Conservation (phyloP, 2,329 filamentous ascomycete genomes). For the Botrytis elliptica region DNA sequence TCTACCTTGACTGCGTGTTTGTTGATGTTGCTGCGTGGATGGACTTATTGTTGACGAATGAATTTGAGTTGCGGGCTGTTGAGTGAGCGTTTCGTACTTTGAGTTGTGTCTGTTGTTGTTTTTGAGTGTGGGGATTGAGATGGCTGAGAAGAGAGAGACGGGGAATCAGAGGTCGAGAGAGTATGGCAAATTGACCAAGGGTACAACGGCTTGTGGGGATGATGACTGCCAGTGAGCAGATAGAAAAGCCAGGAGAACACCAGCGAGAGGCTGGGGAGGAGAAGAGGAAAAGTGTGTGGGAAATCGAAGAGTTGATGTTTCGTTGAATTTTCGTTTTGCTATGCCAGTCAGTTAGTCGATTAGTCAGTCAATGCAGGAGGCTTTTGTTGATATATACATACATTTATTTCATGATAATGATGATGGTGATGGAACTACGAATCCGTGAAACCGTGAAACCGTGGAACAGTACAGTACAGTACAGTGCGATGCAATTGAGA, state of each 20-base stretch:
- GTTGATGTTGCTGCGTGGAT: background rate
- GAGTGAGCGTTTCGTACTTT: background rate
- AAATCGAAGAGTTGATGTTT: background rate
- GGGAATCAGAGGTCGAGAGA: background rate
- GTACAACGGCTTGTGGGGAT: conserved; percentile 5
- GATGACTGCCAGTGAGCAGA: background rate
- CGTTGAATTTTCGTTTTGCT: background rate
- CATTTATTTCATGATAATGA: background rate
- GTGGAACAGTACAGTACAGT: background rate
- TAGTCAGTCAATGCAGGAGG: conserved; percentile 23
- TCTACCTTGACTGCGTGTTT: conserved; percentile 16
- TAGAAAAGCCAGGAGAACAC: background rate
- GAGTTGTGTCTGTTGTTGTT: background rate
- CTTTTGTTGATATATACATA: conserved; percentile 14
- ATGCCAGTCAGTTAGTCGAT: conserved; percentile 17
- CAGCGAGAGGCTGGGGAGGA: background rate
- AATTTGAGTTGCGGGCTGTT: conserved; percentile 16
- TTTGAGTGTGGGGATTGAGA: conserved; percentile 8
- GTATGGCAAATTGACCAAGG: conserved; percentile 5
- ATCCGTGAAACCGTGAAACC: background rate
- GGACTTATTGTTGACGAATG: background rate
- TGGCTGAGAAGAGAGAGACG: background rate
- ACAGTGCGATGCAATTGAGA: background rate
- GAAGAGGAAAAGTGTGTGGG: background rate
- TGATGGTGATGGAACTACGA: background rate